Base-by-base conservation (phyloP, 345 rosid species). In the Citrus inodora region DNA sequence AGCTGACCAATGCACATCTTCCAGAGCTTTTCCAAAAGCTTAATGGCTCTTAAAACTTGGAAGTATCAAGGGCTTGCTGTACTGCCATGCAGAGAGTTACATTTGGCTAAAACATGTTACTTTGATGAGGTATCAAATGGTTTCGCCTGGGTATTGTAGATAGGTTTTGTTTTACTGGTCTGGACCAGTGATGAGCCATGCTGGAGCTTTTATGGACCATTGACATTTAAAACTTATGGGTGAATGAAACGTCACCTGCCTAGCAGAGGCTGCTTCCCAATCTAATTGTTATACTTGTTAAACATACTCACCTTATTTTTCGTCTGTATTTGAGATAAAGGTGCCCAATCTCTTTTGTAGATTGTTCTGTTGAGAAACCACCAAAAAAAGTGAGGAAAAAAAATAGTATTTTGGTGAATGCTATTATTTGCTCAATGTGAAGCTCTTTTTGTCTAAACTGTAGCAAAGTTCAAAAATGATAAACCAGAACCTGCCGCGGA, bases 1-100 rank as follows among this genome's bases (percentile, higher is more conserved):
- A 89, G 89, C 89, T 95, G 30, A 95, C 96, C 25, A 93, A 95
- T 76, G 85, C 88, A 4, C 95, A 90, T 84, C 93, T 95, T 84
- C 97, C 95, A 0, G 93, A 89, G 79, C 95, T 90, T 63, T 93
- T 94, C 74, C 76, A 85, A 70, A 75, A 73, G 74, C 81, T 87
- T n/a, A 80, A 74, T 25, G 75, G 40, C 63, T 66, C 75, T 35
- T 82, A 59, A 84, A 56, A 40, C 63, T 5, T 74, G 9, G 7
- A 60, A 13, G 58, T 32, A 48, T 59, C 16, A 32, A 75, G 27
- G 21, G 6, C 25, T 32, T 40, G 28, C 11, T 42, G 58, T 28
- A 46, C 27, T 28, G 22, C 40, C 16, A 42, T 42, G 51, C 51
- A 42, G 51, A 11, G 51, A 42, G 51, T 42, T 3, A 42, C 9